phyloP scores from a whole-genome alignment of 768 basidiomycete species.

The Brasilioporus rufonigricans region DNA sequence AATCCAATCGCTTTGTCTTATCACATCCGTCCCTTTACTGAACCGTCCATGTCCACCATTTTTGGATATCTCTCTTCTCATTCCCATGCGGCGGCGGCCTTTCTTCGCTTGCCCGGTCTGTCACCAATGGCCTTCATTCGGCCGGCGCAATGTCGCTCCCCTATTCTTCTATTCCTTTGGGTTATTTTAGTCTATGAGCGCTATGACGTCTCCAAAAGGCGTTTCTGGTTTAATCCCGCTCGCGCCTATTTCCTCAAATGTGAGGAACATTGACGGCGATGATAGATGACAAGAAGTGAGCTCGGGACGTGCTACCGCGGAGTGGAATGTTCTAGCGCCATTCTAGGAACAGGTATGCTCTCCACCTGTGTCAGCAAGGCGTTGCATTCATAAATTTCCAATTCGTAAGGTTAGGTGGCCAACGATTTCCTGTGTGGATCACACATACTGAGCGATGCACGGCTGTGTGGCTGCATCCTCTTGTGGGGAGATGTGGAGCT shows the following conservation, averaged over 20 bases:
- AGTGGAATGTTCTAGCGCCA: neutral
- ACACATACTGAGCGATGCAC: neutral
- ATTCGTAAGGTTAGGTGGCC: neutral
- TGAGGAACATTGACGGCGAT: neutral
- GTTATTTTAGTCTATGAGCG: constrained; percentile 3
- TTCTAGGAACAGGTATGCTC: neutral
- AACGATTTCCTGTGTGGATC: neutral
- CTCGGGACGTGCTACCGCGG: neutral
- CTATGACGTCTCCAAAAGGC: neutral
- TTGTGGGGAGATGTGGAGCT: neutral
- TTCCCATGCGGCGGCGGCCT: constrained; percentile 1
- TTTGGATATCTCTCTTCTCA: neutral
- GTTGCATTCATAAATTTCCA: neutral
- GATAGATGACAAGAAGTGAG: neutral
- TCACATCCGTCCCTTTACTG: neutral
- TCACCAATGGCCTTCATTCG: neutral
- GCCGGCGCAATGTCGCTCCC: neutral
- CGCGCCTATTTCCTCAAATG: neutral
- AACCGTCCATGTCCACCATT: neutral
- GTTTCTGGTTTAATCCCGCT: neutral
- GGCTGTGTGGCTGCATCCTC: neutral
- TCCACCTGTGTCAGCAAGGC: neutral
- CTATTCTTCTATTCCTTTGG: neutral
- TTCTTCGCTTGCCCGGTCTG: neutral
- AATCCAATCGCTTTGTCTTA: neutral